These are phyloP conservation scores for Conoideocrella luteorostrata DNA, from an alignment of 2,329 filamentous ascomycete genomes.

Conservation along the genomic window DNA sequence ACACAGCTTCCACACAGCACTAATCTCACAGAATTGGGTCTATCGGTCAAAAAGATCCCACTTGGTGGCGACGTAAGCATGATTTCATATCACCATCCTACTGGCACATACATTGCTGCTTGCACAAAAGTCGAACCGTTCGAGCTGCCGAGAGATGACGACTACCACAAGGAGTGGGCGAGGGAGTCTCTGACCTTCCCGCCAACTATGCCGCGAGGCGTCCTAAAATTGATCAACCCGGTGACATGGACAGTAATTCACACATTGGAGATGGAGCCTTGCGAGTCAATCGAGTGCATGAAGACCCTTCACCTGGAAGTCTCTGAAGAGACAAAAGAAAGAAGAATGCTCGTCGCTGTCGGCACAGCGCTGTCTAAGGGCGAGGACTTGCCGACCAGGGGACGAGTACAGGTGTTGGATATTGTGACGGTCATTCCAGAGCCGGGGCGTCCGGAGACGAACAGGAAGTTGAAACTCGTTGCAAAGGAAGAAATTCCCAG, in stretches of 20 bases:
- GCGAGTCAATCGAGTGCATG: slow-evolving; percentile 74
- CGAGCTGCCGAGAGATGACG: slow-evolving; percentile 78
- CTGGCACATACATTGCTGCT: slow-evolving; percentile 69
- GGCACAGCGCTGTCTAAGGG: slow-evolving; percentile 83
- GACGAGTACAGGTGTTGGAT: slow-evolving; percentile 84
- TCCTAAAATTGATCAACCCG: slow-evolving; percentile 73
- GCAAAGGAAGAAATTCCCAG: slow-evolving; percentile 87
- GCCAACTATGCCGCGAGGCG: slow-evolving; percentile 65
- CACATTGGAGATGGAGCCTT: slow-evolving; percentile 62
- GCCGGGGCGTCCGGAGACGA: slow-evolving; percentile 76
- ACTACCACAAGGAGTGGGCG: slow-evolving; percentile 75
- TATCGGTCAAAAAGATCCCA: slow-evolving; percentile 66
- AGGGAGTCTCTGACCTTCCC: slow-evolving; percentile 59
- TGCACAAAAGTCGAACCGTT: slow-evolving; percentile 65
- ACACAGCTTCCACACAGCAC: slow-evolving; percentile 62
- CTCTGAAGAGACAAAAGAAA: slow-evolving; percentile 84
- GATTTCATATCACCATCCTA: slow-evolving; percentile 69
- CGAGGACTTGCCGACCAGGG: slow-evolving; percentile 82
- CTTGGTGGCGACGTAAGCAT: slow-evolving; percentile 65
- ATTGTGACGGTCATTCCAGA: slow-evolving; percentile 88
- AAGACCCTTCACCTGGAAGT: slow-evolving; percentile 81
- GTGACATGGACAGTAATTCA: slow-evolving; percentile 74
- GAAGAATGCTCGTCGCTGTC: slow-evolving; percentile 73
- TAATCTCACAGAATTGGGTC: slow-evolving; percentile 67
- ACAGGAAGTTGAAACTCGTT: slow-evolving; percentile 76